These are phyloP conservation scores for Noccaea caerulescens DNA, from an alignment of 345 rosid species.

Conservation along the genomic window DNA sequence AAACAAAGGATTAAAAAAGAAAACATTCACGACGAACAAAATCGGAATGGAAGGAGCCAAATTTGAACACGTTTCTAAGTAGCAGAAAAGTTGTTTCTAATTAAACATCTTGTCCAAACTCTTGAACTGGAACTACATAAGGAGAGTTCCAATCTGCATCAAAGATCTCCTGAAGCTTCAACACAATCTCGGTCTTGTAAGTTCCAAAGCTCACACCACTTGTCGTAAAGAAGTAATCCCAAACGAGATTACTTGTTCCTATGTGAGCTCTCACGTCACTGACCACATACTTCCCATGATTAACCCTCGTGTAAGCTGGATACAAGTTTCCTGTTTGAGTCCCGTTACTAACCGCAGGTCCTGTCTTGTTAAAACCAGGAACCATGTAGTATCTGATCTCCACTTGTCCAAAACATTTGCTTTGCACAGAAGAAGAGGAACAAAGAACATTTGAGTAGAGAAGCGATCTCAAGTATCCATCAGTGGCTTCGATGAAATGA, in stretches of 20 bases:
- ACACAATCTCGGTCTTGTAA: constrained; percentile 59
- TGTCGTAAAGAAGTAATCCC: constrained; percentile 89
- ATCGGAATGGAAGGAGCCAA: too few species aligned
- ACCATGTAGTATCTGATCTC: constrained; percentile 78
- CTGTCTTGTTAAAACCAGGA: constrained; percentile 80
- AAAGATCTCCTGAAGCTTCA: constrained; percentile 73
- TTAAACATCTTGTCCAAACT: constrained; percentile 30
- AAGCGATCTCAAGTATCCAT: constrained; percentile 66
- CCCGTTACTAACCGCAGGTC: constrained; percentile 60
- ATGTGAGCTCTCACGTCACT: constrained; percentile 72
- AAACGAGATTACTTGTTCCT: constrained; percentile 81
- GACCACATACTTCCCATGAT: constrained; percentile 82
- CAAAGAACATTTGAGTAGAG: constrained; percentile 79
- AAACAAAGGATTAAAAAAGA: too few species aligned
- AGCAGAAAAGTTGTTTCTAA: too few species aligned
- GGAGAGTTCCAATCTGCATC: constrained; percentile 89
- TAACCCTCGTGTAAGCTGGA: constrained; percentile 71
- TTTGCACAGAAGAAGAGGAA: constrained; percentile 58
- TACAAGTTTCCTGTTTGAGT: constrained; percentile 63
- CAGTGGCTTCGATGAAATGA: constrained; percentile 68
- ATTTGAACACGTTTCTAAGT: too few species aligned
- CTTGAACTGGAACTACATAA: constrained; percentile 63
- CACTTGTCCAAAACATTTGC: constrained; percentile 67
- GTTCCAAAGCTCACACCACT: constrained; percentile 88
- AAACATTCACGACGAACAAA: not conserved